Conservation (phyloP, 1,284 basidiomycete species). For the Sanghuangporus weigelae region DNA sequence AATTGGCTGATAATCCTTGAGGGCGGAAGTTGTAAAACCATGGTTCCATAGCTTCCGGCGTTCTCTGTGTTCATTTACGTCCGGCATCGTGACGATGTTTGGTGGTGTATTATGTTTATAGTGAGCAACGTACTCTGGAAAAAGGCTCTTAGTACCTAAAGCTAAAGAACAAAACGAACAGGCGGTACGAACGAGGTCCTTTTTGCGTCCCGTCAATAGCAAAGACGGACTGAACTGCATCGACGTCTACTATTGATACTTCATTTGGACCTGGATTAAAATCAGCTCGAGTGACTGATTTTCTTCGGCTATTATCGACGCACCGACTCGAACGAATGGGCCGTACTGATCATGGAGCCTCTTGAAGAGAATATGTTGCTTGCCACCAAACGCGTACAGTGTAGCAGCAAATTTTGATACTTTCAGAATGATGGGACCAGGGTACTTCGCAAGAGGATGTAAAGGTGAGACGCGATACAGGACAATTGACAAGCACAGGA, state of each 20-base stretch:
- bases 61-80: slow-evolving; percentile 32
- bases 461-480: slow-evolving; percentile 24
- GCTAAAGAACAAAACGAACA: not conserved
- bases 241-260: slow-evolving; percentile 27
- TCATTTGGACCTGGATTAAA: slow-evolving; percentile 31
- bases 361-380: slow-evolving; percentile 16
- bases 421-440: slow-evolving; percentile 22
- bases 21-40: slow-evolving; percentile 33
- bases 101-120: not conserved
- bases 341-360: slow-evolving; percentile 20
- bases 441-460: slow-evolving; percentile 23
- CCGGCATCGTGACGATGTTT: slow-evolving; percentile 21
- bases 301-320: not conserved
- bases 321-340: slow-evolving; percentile 20
- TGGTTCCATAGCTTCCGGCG: slow-evolving; percentile 38
- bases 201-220: slow-evolving; percentile 29
- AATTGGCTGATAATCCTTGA: slow-evolving; percentile 35
- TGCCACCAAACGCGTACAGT: slow-evolving; percentile 5
- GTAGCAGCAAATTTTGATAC: slow-evolving; percentile 19
- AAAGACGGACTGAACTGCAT: slow-evolving; percentile 26
- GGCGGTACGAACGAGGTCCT: slow-evolving; percentile 19
- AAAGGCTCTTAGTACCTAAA: not conserved
- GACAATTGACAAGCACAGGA: slow-evolving; percentile 1
- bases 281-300: not conserved
- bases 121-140: not conserved